These are phyloP conservation scores for Yamadazyma taylorii DNA, from an alignment of 1,139 yeast genomes.

Conservation along the genomic window DNA sequence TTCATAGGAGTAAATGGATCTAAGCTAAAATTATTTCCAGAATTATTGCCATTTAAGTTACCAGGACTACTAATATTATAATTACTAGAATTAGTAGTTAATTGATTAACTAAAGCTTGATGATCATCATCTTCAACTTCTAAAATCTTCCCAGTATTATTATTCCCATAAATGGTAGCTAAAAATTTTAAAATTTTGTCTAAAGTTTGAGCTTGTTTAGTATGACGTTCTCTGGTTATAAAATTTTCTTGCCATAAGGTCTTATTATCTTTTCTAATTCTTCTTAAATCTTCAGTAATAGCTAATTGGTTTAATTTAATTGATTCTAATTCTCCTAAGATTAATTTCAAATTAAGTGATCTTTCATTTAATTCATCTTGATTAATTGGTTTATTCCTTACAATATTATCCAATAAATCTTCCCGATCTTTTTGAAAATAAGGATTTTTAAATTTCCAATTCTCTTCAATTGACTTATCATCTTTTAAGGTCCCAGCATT, in stretches of 20 bases:
- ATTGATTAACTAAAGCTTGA: conserved; percentile 3
- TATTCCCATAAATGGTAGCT: conserved; percentile 80
- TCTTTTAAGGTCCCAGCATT: conserved; percentile 64
- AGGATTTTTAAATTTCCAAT: conserved; percentile 83
- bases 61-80: conserved; percentile 3
- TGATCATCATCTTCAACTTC: conserved; percentile 29
- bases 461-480: conserved; percentile 47
- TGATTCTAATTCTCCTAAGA: conserved; percentile 72
- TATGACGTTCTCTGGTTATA: conserved; percentile 79
- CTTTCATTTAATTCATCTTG: conserved; percentile 35
- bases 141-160: conserved; percentile 49
- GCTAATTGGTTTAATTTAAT: conserved; percentile 77
- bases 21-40: conserved; percentile 5
- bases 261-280: conserved; percentile 86
- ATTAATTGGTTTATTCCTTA: conserved; percentile 42
- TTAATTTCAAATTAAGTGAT: conserved; percentile 48
- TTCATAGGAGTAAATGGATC: conserved; percentile 5
- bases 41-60: neutral
- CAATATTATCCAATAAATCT: conserved; percentile 73
- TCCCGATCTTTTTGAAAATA: conserved; percentile 69
- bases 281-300: conserved; percentile 77
- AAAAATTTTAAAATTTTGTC: conserved; percentile 85
- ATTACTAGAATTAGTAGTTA: conserved; percentile 1
- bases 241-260: conserved; percentile 88
- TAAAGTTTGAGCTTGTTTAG: conserved; percentile 81